Percentiles rank a stretch among this genome's conserved stretches.
phyloP scores from a whole-genome alignment of 495 filamentous ascomycete genomes.

The Thermochaetoides thermophila region DNA sequence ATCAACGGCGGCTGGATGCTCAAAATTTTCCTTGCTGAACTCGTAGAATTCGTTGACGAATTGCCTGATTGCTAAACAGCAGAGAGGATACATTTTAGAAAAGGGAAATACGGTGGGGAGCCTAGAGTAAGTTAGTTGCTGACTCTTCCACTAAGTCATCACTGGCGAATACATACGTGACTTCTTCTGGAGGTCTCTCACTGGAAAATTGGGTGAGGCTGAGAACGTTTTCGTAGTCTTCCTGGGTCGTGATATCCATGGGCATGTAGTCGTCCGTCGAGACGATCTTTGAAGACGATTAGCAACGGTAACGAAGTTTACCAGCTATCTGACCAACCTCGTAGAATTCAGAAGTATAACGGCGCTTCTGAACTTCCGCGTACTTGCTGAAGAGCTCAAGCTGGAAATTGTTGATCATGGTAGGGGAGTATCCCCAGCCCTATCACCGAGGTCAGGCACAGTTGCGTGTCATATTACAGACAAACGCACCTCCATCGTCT shows the following conservation, averaged over 20 bases:
- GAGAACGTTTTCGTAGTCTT: slow-evolving; percentile 89
- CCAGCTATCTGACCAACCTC: slow-evolving; percentile 42
- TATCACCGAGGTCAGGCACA: slow-evolving; percentile 17
- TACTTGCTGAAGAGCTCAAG: slow-evolving; percentile 85
- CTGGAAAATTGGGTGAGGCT: slow-evolving; percentile 87
- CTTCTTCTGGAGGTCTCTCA: slow-evolving; percentile 57
- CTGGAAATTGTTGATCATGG: slow-evolving; percentile 64
- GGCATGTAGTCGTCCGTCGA: slow-evolving; percentile 98
- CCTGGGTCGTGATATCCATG: slow-evolving; percentile 79
- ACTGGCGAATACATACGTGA: slow-evolving; percentile 41
- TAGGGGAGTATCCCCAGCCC: slow-evolving; percentile 83
- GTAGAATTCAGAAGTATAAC: slow-evolving; percentile 86
- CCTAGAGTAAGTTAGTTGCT: slow-evolving; percentile 25
- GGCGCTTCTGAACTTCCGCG: slow-evolving; percentile 73
- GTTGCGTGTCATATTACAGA: not conserved
- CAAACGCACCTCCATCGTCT: slow-evolving; percentile 74
- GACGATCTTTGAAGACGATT: slow-evolving; percentile 70
- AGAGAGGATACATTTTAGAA: slow-evolving; percentile 96
- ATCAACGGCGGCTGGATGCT: slow-evolving; percentile 72
- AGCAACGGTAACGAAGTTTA: slow-evolving; percentile 50
- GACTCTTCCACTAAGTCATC: not conserved
- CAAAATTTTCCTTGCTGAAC: slow-evolving; percentile 88
- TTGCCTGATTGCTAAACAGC: slow-evolving; percentile 93
- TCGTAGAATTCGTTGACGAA: slow-evolving; percentile 94
- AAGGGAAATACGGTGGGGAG: slow-evolving; percentile 91